Evolutionary conservation across 768 basidiomycete genomes (phyloP).

Genomic region (Inosperma sp.): DNA sequence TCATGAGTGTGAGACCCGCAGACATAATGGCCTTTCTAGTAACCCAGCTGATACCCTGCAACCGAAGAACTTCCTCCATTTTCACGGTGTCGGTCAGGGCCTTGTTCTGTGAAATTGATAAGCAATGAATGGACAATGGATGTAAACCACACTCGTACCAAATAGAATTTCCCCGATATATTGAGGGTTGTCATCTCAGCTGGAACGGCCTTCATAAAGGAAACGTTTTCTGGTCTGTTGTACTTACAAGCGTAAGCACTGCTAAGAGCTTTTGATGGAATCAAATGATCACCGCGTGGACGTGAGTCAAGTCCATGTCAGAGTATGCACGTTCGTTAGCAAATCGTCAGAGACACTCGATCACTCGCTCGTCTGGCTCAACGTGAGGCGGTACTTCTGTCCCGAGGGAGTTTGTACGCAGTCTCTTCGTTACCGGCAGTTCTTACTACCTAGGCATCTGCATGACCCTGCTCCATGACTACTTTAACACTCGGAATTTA

Average conservation of each 20-base stretch:
- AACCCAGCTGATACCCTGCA: constrained; percentile 73
- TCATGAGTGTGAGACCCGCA: constrained; percentile 52
- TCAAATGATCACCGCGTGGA: no score
- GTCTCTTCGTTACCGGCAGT: neutral
- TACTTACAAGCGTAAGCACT: neutral
- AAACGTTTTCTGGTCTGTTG: neutral
- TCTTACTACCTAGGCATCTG: constrained; percentile 39
- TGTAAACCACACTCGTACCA: constrained; percentile 39
- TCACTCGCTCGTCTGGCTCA: no score
- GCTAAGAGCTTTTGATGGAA: no score
- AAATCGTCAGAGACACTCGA: no score
- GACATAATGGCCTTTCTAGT: constrained; percentile 56
- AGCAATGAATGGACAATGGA: neutral
- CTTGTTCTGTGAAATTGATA: constrained; percentile 51
- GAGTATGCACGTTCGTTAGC: no score
- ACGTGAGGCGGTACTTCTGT: neutral
- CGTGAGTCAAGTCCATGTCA: no score
- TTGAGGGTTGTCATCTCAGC: constrained; percentile 53
- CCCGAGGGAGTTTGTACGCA: neutral
- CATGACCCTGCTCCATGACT: constrained; percentile 80
- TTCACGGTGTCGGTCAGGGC: constrained; percentile 46
- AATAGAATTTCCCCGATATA: constrained; percentile 55
- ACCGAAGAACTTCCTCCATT: constrained; percentile 56
- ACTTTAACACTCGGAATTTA: constrained; percentile 65
- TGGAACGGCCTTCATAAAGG: constrained; percentile 59